Evolutionary conservation across 495 filamentous ascomycete genomes (phyloP).

Genomic region (Durotheca rogersii): DNA sequence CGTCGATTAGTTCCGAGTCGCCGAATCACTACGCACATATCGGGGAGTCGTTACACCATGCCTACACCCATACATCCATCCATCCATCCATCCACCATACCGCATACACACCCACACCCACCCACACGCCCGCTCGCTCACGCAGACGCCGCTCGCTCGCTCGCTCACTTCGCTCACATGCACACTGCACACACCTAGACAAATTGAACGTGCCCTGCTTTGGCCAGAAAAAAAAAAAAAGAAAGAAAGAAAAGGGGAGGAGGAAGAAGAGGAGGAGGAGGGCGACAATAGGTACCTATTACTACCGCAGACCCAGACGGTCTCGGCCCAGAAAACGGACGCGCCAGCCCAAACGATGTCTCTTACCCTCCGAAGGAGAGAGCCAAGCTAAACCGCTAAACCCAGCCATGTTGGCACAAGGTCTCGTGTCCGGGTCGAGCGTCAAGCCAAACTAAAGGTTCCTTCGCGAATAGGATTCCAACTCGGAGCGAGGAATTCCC

Average conservation of each 20-base stretch:
- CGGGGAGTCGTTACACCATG: constrained; percentile 23
- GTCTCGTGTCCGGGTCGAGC: constrained; percentile 1
- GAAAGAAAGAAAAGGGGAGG: too few relatives aligned
- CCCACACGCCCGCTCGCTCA: too few relatives aligned
- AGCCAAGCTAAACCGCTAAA: constrained; percentile 20
- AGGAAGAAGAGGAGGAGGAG: too few relatives aligned
- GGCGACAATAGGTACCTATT: too few relatives aligned
- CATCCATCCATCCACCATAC: neutral
- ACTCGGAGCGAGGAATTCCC: constrained; percentile 8
- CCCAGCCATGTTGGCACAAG: constrained; percentile 7
- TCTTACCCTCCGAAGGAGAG: too few relatives aligned
- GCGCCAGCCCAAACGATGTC: too few relatives aligned
- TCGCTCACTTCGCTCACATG: too few relatives aligned
- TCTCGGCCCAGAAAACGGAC: too few relatives aligned
- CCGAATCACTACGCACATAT: constrained; percentile 26
- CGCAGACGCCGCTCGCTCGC: too few relatives aligned
- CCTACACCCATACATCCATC: constrained; percentile 2
- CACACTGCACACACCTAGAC: too few relatives aligned
- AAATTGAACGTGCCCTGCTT: too few relatives aligned
- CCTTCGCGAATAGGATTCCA: constrained; percentile 7
- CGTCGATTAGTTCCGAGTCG: constrained; percentile 17
- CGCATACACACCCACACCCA: neutral
- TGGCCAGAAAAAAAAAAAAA: constrained; percentile 2
- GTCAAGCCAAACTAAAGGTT: neutral
- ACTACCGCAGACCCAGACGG: too few relatives aligned